Evolutionary conservation across 345 rosid genomes (phyloP), one percentile per base, ranked within the genome.

Genomic region (Sisymbrium irio): DNA sequence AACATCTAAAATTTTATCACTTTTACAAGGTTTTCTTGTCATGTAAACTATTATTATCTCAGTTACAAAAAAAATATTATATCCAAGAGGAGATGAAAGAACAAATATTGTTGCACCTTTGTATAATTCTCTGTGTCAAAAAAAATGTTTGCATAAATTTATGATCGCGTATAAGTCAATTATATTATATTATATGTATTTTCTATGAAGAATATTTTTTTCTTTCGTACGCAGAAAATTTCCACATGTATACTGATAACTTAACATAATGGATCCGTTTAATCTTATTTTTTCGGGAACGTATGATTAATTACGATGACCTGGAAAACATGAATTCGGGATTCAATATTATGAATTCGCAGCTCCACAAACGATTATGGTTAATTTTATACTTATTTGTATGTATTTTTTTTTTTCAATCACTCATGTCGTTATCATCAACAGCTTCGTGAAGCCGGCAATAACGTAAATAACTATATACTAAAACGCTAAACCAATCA

Each of bases 351-450:
- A 27, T 13, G 15, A 14, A 6, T 32, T 33, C 12, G 46, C 30
- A 59, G 30, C 65, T 37, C 33, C 62, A 32, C 14, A 56, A 56
- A 4, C 39, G 6, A 58, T 58, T 36, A 36, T 7, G 17, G 18
- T 12, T 32, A 62, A 9, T n/a, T 15, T 46, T 46, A 46, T 50
- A 66, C 22, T 37, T 65, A 13, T 46, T 46, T 5, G 6, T 14
- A 28, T 22, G 14, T 14, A 14, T 53, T 4, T 13, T 3, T 2
- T 2, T 20, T 1, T 66, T n/a, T 28, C 65, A 69, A 58, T 46
- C 39, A 46, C 66, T 70, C 59, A 35, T 70, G 58, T 70, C 74
- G 27, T 70, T 59, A 59, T 70, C 39, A 47, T 30, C 3, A 70
- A 35, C 58, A 25, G 13, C 35, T 70, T 45, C 37, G 18, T 60